These are phyloP conservation scores for Inga oerstediana DNA, from an alignment of 306 rosid species.

Conservation along the genomic window DNA sequence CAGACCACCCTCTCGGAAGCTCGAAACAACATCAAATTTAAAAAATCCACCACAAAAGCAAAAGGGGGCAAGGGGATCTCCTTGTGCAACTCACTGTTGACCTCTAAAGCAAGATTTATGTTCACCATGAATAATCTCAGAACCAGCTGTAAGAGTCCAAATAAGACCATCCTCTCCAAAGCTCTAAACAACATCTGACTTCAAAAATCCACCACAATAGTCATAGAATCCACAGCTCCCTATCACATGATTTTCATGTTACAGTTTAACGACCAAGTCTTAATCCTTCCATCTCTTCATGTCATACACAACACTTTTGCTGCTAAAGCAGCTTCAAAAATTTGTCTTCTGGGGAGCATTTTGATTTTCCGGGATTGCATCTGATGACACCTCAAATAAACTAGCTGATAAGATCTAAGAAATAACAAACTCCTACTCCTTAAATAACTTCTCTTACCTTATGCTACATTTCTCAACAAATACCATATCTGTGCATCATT, in stretches of 20 bases:
- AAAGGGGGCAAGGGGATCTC: not conserved
- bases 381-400: not conserved
- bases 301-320: not conserved
- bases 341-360: not conserved
- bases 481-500: not conserved
- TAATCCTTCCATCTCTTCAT: not conserved
- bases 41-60: not conserved
- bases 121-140: not conserved
- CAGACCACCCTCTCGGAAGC: no score
- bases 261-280: not conserved
- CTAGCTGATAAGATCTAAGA: not conserved
- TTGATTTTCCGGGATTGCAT: not conserved
- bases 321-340: not conserved
- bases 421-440: not conserved
- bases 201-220: not conserved
- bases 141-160: not conserved
- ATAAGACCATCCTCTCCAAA: not conserved
- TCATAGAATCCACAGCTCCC: not conserved
- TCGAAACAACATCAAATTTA: not conserved
- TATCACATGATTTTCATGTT: not conserved
- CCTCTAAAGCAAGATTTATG: not conserved
- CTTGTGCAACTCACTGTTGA: not conserved
- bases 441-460: not conserved
- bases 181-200: not conserved
- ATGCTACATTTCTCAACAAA: not conserved